These are phyloP conservation scores for Telfairia occidentalis DNA, from an alignment of 331 rosid species.

Conservation along the genomic window DNA sequence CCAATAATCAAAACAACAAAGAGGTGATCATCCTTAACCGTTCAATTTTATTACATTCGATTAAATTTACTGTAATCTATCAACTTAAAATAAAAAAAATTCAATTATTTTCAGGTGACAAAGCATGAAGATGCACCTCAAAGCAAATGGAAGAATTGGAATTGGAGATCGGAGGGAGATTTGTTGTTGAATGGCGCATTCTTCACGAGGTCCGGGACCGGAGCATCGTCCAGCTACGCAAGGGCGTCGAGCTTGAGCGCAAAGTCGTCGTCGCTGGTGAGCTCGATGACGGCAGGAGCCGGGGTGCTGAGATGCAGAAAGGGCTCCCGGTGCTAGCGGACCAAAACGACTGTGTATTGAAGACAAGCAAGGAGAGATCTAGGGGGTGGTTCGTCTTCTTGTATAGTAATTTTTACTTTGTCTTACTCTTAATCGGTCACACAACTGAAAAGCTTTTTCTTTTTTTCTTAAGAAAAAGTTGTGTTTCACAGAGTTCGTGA, in stretches of 20 bases:
- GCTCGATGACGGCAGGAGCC: conserved; percentile 53
- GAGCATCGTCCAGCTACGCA: conserved; percentile 66
- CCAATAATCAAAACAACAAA: conserved; percentile 38
- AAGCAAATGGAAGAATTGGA: conserved; percentile 75
- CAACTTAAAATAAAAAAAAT: too few relatives aligned
- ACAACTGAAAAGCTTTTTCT: neutral
- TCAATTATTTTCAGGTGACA: conserved; percentile 69
- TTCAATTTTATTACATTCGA: too few relatives aligned
- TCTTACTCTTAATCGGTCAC: neutral
- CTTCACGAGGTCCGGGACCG: conserved; percentile 62
- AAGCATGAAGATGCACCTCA: conserved; percentile 44
- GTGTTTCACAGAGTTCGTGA: conserved; percentile 8
- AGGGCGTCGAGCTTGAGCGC: conserved; percentile 82
- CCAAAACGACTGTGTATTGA: neutral
- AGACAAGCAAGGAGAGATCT: conserved; percentile 6
- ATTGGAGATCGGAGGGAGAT: conserved; percentile 83
- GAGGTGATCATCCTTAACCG: conserved; percentile 34
- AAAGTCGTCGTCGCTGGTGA: conserved; percentile 52
- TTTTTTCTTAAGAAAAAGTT: neutral
- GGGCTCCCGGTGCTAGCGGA: conserved; percentile 52
- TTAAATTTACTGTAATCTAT: too few relatives aligned
- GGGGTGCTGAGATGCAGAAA: conserved; percentile 57
- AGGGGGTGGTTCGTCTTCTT: neutral
- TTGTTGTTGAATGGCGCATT: conserved; percentile 73
- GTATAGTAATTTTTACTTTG: neutral